Conservation (phyloP, 805 yeast species). For the Yamadazyma tumulicola region DNA sequence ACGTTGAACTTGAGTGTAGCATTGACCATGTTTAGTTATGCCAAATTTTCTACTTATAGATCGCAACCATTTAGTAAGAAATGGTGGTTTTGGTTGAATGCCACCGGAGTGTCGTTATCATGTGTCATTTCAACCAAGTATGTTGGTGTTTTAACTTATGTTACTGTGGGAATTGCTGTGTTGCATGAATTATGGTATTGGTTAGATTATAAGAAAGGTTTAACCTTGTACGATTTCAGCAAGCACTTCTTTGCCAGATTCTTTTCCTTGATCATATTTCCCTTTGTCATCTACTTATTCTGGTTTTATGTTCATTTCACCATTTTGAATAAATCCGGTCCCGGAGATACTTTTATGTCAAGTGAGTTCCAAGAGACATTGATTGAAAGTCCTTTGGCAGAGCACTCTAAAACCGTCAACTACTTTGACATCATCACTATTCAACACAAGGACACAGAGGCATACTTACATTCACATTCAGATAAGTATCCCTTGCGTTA, state of each 20-base stretch:
- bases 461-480: conserved; percentile 79
- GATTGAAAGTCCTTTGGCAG: conserved; percentile 75
- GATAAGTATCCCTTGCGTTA: conserved; percentile 82
- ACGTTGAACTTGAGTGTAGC: conserved; percentile 84
- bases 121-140: conserved; percentile 94
- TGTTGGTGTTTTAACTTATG: conserved; percentile 91
- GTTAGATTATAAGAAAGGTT: conserved; percentile 67
- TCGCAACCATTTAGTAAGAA: conserved; percentile 55
- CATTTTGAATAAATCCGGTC: conserved; percentile 81
- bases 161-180: conserved; percentile 85
- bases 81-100: conserved; percentile 88
- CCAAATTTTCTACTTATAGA: conserved; percentile 70
- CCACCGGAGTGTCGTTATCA: conserved; percentile 83
- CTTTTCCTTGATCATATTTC: conserved; percentile 68
- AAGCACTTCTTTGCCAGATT: conserved; percentile 77
- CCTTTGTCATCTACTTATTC: conserved; percentile 74
- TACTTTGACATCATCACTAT: conserved; percentile 75
- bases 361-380: conserved; percentile 91
- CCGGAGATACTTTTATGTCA: conserved; percentile 96
- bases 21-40: conserved; percentile 70
- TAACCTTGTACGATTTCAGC: conserved; percentile 51
- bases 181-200: conserved; percentile 82
- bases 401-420: conserved; percentile 65
- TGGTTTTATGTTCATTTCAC: conserved; percentile 94
- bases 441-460: conserved; percentile 75